These are phyloP conservation scores for Cocos nucifera DNA, from an alignment of 176 grass and related monocot species.

Conservation along the genomic window DNA sequence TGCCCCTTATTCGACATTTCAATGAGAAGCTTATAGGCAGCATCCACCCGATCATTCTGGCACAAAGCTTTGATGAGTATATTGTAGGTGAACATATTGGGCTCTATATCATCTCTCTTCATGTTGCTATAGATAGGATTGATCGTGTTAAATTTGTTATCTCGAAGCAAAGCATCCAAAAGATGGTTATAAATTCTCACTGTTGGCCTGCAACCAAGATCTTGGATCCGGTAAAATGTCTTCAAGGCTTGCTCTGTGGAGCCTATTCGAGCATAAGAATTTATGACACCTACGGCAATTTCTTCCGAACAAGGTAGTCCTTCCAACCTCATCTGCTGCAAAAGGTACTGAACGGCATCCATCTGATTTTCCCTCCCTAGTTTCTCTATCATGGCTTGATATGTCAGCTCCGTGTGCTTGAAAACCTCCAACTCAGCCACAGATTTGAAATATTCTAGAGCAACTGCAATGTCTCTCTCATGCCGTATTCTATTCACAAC, in stretches of 20 bases:
- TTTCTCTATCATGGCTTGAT: conserved; percentile 55
- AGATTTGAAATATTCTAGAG: not conserved
- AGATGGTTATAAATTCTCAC: conserved; percentile 78
- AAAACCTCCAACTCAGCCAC: not conserved
- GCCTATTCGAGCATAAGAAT: conserved; percentile 51
- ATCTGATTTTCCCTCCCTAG: conserved; percentile 40
- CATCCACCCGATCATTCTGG: conserved; percentile 54
- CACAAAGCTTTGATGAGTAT: conserved; percentile 75
- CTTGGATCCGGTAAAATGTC: conserved; percentile 67
- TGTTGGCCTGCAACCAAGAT: conserved; percentile 48
- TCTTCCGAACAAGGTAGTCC: conserved; percentile 45
- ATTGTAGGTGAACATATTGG: conserved; percentile 80
- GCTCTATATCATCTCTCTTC: conserved; percentile 44
- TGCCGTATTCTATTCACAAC: no score
- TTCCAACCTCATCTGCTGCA: conserved; percentile 70
- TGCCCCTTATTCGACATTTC: conserved; percentile 77
- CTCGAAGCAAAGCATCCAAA: conserved; percentile 56
- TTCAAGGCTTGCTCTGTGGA: conserved; percentile 48
- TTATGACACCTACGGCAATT: conserved; percentile 35
- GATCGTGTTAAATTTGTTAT: conserved; percentile 48
- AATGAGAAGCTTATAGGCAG: conserved; percentile 50
- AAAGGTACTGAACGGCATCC: conserved; percentile 55
- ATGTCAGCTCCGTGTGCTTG: conserved; percentile 21
- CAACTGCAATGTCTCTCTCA: no score
- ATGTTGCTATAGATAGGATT: conserved; percentile 49